phyloP scores from a whole-genome alignment of 345 rosid species.

The Nasturtium officinale region DNA sequence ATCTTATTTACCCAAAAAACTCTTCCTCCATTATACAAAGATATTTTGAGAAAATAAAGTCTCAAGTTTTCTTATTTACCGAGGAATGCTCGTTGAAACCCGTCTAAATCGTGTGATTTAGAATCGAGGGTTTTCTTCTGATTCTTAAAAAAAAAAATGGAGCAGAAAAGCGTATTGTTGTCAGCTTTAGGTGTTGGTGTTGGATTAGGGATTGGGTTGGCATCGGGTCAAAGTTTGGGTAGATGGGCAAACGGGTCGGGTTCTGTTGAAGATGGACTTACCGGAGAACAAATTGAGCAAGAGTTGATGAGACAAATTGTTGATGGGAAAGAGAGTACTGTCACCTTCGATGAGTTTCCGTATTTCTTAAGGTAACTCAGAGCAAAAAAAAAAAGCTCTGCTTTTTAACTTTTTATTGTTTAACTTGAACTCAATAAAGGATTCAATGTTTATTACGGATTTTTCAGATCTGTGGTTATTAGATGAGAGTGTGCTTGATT shows the following conservation, averaged over 20 bases:
- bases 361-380: constrained; percentile 73
- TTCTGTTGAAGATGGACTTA: constrained; percentile 52
- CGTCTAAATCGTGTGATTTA: constrained; percentile 23
- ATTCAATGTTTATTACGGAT: background rate
- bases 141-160: constrained; percentile 47
- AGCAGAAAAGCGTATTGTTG: constrained; percentile 67
- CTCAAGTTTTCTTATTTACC: background rate
- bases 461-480: constrained; percentile 34
- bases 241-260: constrained; percentile 56
- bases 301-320: constrained; percentile 72
- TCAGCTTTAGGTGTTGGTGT: constrained; percentile 95
- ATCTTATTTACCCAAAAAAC: constrained; percentile 14
- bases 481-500: constrained; percentile 35
- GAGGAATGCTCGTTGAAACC: constrained; percentile 33
- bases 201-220: constrained; percentile 84
- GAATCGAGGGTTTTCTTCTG: constrained; percentile 27
- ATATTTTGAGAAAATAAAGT: constrained; percentile 14
- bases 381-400: background rate
- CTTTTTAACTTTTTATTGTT: no score
- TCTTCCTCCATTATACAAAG: background rate
- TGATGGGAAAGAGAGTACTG: constrained; percentile 63
- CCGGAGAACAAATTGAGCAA: constrained; percentile 72
- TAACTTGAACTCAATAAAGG: constrained; percentile 19
- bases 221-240: constrained; percentile 70
- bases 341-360: constrained; percentile 86